phyloP scores from a whole-genome alignment of 352 stramenopile species.

The Phytophthora multivora region DNA sequence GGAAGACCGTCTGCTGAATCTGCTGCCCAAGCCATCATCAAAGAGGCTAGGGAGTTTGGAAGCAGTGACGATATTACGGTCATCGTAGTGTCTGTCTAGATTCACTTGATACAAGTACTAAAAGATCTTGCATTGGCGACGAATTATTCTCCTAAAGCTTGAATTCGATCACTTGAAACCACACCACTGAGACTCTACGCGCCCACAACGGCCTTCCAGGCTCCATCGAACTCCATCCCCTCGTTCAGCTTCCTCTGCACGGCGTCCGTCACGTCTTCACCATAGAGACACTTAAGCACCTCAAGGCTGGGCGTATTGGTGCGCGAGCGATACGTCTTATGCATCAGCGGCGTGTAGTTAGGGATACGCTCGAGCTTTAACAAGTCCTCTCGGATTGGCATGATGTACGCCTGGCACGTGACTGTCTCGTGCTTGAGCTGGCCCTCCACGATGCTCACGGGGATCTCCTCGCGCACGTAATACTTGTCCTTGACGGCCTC shows the following conservation, averaged over 20 bases:
- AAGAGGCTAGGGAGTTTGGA: slow-evolving; percentile 51
- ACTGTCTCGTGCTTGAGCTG: slow-evolving; percentile 45
- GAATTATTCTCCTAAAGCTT: not conserved
- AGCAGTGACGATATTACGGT: slow-evolving; percentile 74
- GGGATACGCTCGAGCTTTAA: slow-evolving; percentile 52
- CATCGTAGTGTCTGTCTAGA: slow-evolving; percentile 57
- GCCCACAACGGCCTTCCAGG: slow-evolving; percentile 47
- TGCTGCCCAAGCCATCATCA: slow-evolving; percentile 58
- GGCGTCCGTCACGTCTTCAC: slow-evolving; percentile 35
- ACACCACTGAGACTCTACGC: not conserved
- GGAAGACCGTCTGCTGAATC: slow-evolving; percentile 35
- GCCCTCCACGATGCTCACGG: slow-evolving; percentile 55
- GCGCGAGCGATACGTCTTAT: slow-evolving; percentile 53
- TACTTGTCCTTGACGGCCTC: slow-evolving; percentile 73
- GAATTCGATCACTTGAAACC: not conserved
- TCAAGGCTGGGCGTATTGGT: slow-evolving; percentile 44
- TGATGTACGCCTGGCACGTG: slow-evolving; percentile 60
- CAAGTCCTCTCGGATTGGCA: slow-evolving; percentile 55
- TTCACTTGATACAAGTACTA: slow-evolving; percentile 3
- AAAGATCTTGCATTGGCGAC: slow-evolving; percentile 7
- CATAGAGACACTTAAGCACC: slow-evolving; percentile 68
- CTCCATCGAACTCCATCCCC: slow-evolving; percentile 47
- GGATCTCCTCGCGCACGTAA: slow-evolving; percentile 69
- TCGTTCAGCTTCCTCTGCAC: slow-evolving; percentile 50
- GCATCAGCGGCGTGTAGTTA: slow-evolving; percentile 57